Percentiles rank a stretch among this genome's conserved stretches.
Conservation (phyloP, 2,329 filamentous ascomycete species). For the Paecilomyces formosus region DNA sequence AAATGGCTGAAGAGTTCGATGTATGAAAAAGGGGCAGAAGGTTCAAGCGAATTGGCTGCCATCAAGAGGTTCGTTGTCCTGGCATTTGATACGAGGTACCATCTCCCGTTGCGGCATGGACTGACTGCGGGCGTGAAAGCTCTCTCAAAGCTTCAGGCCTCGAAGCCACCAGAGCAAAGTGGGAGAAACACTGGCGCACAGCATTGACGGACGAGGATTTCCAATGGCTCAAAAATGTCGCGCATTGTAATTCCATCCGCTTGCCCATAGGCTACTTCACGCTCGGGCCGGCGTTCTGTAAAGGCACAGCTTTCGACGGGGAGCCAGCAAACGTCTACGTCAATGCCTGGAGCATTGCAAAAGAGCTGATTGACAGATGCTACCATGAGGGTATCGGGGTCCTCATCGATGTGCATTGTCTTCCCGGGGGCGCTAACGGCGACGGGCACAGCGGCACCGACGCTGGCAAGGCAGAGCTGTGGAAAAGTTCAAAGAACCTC, state of each 20-base stretch:
- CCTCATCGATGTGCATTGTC: slow-evolving; percentile 52
- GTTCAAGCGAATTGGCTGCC: slow-evolving; percentile 46
- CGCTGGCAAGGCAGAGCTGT: slow-evolving; percentile 45
- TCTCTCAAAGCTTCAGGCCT: slow-evolving; percentile 42
- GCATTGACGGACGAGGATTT: slow-evolving; percentile 46
- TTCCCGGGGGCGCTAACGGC: slow-evolving; percentile 52
- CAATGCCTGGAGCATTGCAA: slow-evolving; percentile 47
- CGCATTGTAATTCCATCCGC: slow-evolving; percentile 51
- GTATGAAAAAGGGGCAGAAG: slow-evolving; percentile 37
- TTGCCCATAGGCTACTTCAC: slow-evolving; percentile 55
- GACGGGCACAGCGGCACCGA: slow-evolving; percentile 51
- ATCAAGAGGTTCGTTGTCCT: slow-evolving; percentile 33
- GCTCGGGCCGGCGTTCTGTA: slow-evolving; percentile 44
- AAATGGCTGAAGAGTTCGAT: slow-evolving; percentile 48
- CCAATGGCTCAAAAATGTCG: slow-evolving; percentile 45
- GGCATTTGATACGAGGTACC: not conserved
- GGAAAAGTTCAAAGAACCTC: slow-evolving; percentile 38
- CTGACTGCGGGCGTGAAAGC: slow-evolving; percentile 8
- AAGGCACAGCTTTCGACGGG: slow-evolving; percentile 45
- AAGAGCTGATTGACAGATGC: slow-evolving; percentile 39
- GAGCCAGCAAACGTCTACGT: slow-evolving; percentile 42
- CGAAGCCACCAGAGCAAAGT: slow-evolving; percentile 41
- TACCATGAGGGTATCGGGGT: slow-evolving; percentile 45
- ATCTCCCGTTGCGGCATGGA: not conserved
- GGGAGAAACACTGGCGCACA: slow-evolving; percentile 48